Percentiles rank a stretch among this genome's conserved stretches.
phyloP scores from a whole-genome alignment of 1,139 yeast genomes.

The Suhomyces wounanorum region DNA sequence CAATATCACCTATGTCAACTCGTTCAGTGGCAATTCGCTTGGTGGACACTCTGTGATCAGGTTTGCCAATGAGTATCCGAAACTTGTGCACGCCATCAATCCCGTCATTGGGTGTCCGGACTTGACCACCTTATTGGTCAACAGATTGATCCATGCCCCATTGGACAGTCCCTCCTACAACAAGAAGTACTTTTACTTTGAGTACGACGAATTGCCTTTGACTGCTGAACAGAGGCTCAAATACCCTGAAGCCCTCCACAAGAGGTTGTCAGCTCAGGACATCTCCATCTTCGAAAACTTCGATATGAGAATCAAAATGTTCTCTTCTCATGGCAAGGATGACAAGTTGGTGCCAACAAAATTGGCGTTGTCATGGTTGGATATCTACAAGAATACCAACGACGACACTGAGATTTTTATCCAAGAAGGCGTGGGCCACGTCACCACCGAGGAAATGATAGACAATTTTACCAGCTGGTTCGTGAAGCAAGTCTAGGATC shows the following conservation, averaged over 20 bases:
- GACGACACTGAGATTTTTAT: constrained; percentile 26
- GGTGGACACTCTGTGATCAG: constrained; percentile 64
- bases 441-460: constrained; percentile 39
- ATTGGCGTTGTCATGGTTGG: constrained; percentile 38
- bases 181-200: constrained; percentile 34
- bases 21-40: constrained; percentile 56
- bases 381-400: constrained; percentile 33
- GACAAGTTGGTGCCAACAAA: constrained; percentile 43
- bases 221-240: constrained; percentile 26
- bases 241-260: constrained; percentile 43
- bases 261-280: constrained; percentile 33
- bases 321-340: constrained; percentile 40
- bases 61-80: constrained; percentile 43
- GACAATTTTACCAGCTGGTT: constrained; percentile 39
- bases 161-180: constrained; percentile 22
- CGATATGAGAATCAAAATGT: constrained; percentile 38
- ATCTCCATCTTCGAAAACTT: constrained; percentile 36
- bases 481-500: constrained; percentile 13
- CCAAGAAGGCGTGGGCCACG: constrained; percentile 41
- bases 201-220: constrained; percentile 40
- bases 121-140: constrained; percentile 44
- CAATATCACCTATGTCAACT: constrained; percentile 31
- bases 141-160: constrained; percentile 32
- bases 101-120: constrained; percentile 54
- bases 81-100: constrained; percentile 38